phyloP scores from a whole-genome alignment of 2,329 filamentous ascomycete genomes.

The Diaporthe ampelina region DNA sequence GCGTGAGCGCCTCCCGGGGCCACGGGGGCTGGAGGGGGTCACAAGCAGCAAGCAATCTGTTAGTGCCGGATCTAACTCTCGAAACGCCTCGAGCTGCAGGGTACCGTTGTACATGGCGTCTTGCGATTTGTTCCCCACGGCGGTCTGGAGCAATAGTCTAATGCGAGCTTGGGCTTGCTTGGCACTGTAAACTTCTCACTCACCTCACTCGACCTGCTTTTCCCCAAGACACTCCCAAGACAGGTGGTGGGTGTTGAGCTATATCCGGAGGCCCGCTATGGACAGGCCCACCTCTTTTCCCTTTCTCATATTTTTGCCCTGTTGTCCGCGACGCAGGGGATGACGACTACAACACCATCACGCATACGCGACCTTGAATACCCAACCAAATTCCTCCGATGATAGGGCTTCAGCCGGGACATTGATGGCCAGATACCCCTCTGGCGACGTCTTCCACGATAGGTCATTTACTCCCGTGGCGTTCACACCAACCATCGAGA shows the following conservation, averaged over 20 bases:
- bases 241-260: constrained; percentile 12
- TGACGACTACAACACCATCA: constrained; percentile 22
- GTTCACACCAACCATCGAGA: constrained; percentile 57
- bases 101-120: constrained; percentile 37
- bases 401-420: constrained; percentile 49
- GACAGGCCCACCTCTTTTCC: constrained; percentile 2
- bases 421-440: constrained; percentile 47
- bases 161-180: constrained; percentile 32
- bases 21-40: constrained; percentile 8
- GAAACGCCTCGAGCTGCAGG: constrained; percentile 30
- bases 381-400: constrained; percentile 56
- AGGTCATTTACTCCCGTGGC: constrained; percentile 22
- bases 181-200: constrained; percentile 29
- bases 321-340: neutral
- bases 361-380: constrained; percentile 57
- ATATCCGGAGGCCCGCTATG: constrained; percentile 22
- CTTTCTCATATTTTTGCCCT: neutral
- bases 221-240: neutral
- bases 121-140: constrained; percentile 38
- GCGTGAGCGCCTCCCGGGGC: constrained; percentile 18
- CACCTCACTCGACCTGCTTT: constrained; percentile 2
- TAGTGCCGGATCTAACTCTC: constrained; percentile 37
- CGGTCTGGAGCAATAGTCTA: constrained; percentile 34
- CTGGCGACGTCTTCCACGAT: constrained; percentile 39
- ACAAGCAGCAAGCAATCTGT: constrained; percentile 30